These are phyloP conservation scores for Globisporangium carolinianum DNA, from an alignment of 352 stramenopile species.

Conservation along the genomic window DNA sequence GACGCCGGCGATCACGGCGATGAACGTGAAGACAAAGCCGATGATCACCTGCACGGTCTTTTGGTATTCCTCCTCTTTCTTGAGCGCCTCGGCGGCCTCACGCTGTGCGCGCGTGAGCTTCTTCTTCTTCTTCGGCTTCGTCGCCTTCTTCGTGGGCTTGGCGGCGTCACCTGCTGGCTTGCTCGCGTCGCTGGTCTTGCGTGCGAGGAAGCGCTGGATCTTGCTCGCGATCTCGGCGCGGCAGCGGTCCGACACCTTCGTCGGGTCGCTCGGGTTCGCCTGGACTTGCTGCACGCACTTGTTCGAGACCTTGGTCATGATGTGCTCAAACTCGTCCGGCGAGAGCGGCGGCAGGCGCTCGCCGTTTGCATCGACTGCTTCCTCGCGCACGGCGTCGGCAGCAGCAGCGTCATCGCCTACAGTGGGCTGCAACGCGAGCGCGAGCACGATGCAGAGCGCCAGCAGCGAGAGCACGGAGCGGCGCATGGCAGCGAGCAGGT, in stretches of 20 bases:
- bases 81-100: slow-evolving; percentile 40
- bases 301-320: slow-evolving; percentile 70
- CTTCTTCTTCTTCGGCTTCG: slow-evolving; percentile 64
- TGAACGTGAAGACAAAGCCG: slow-evolving; percentile 57
- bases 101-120: slow-evolving; percentile 51
- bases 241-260: slow-evolving; percentile 63
- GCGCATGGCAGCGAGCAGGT: slow-evolving; percentile 23
- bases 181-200: slow-evolving; percentile 22
- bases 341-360: slow-evolving; percentile 42
- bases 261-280: slow-evolving; percentile 52
- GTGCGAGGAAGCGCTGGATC: slow-evolving; percentile 57
- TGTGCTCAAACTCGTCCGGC: slow-evolving; percentile 49
- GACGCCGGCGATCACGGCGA: slow-evolving; percentile 43
- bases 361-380: slow-evolving; percentile 27
- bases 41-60: slow-evolving; percentile 63
- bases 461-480: slow-evolving; percentile 35
- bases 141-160: slow-evolving; percentile 26
- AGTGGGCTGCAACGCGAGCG: slow-evolving; percentile 14
- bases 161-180: slow-evolving; percentile 5
- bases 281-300: slow-evolving; percentile 70
- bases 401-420: slow-evolving; percentile 17
- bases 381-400: slow-evolving; percentile 25
- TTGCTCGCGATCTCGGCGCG: slow-evolving; percentile 41
- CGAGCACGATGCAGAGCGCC: slow-evolving; percentile 32
- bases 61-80: slow-evolving; percentile 65